Conservation (phyloP, 768 basidiomycete genomes). For the Boletus bicolor region DNA sequence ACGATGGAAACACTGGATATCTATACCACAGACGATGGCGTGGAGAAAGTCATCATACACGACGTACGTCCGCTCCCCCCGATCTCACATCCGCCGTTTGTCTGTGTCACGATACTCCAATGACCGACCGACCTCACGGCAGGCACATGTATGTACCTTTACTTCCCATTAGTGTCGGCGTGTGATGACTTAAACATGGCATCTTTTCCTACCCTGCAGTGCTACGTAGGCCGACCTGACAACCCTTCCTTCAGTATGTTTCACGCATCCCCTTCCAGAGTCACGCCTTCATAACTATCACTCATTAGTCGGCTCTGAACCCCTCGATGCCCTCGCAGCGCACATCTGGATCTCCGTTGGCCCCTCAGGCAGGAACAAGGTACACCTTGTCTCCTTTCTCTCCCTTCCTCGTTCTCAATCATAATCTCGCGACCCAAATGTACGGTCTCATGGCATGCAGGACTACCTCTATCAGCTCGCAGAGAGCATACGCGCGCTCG, state of each 20-base stretch:
- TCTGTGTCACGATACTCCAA: not conserved
- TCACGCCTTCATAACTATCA: not conserved
- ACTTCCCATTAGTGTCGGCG: not conserved
- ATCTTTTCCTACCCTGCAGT: conserved; percentile 37
- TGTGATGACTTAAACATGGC: not conserved
- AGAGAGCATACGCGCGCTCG: conserved; percentile 66
- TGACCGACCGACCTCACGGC: not conserved
- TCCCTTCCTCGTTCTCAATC: not conserved
- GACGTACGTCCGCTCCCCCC: conserved; percentile 35
- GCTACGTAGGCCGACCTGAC: conserved; percentile 83
- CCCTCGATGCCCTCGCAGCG: conserved; percentile 62
- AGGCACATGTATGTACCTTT: conserved; percentile 50
- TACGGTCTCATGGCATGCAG: conserved; percentile 35
- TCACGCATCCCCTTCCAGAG: not conserved
- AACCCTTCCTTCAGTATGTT: conserved; percentile 84
- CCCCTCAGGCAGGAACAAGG: conserved; percentile 91
- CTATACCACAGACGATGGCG: conserved; percentile 50
- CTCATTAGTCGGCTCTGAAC: conserved; percentile 73
- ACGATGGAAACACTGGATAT: conserved; percentile 78
- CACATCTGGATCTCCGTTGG: conserved; percentile 75
- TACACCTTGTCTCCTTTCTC: conserved; percentile 19
- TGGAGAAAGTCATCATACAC: conserved; percentile 54
- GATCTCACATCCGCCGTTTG: not conserved
- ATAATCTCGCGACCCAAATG: not conserved
- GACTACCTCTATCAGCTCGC: conserved; percentile 85